Conservation (phyloP, 768 basidiomycete species). For the Lactarius psammicola region DNA sequence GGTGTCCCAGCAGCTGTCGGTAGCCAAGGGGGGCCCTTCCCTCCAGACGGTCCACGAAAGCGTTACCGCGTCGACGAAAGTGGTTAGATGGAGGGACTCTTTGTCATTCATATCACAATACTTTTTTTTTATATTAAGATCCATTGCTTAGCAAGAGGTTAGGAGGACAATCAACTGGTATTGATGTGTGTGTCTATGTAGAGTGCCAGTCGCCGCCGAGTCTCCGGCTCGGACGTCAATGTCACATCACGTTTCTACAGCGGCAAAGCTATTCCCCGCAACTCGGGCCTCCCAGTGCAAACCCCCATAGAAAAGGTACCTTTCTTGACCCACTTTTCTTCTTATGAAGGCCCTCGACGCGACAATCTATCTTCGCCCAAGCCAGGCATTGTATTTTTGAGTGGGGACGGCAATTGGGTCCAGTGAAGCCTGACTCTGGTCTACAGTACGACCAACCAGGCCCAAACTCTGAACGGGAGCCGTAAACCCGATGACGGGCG, state of each 20-base stretch:
- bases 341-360: not conserved
- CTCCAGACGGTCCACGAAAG: conserved; percentile 52
- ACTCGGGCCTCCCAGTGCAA: not conserved
- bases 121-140: conserved; percentile 1
- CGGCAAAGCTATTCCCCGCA: not conserved
- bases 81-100: conserved; percentile 32
- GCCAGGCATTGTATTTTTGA: no score
- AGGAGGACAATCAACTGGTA: conserved; percentile 6
- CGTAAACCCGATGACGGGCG: not conserved
- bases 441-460: not conserved
- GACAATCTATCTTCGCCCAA: not conserved
- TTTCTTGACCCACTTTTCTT: not conserved
- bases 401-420: not conserved
- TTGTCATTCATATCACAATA: conserved; percentile 9
- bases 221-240: no score
- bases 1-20: conserved; percentile 12
- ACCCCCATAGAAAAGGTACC: not conserved
- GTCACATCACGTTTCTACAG: not conserved
- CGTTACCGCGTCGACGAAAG: conserved; percentile 56
- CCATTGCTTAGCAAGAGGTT: not conserved
- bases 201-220: no score
- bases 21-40: conserved; percentile 37
- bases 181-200: conserved; percentile 8
- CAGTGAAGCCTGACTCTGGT: not conserved
- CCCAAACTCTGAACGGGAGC: not conserved